phyloP scores from a whole-genome alignment of 2,329 filamentous ascomycete species.

The Lasiodiplodia sp. region DNA sequence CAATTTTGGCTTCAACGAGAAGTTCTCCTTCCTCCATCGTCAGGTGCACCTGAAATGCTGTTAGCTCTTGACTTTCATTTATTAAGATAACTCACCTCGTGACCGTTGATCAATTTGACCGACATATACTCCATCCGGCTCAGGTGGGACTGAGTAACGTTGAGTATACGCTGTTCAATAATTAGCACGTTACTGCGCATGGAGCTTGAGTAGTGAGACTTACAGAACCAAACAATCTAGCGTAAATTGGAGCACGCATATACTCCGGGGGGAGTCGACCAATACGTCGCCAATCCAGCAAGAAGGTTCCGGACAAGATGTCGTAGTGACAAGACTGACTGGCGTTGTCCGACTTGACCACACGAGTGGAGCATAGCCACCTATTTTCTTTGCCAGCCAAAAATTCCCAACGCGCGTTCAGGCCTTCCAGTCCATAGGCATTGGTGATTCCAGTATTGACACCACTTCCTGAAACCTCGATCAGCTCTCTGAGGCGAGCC shows the following conservation, averaged over 20 bases:
- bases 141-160: background rate
- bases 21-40: slow-evolving; percentile 38
- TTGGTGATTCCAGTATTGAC: slow-evolving; percentile 33
- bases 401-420: background rate
- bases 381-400: background rate
- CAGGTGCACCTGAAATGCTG: slow-evolving; percentile 46
- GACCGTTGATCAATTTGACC: background rate
- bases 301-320: slow-evolving; percentile 59
- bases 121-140: background rate
- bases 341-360: too few species aligned
- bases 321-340: slow-evolving; percentile 52
- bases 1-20: slow-evolving; percentile 35
- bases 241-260: slow-evolving; percentile 50
- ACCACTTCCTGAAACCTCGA: background rate
- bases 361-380: background rate
- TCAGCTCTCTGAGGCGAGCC: background rate
- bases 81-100: slow-evolving; percentile 1
- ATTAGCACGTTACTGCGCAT: background rate
- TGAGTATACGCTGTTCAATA: slow-evolving; percentile 11
- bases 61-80: slow-evolving; percentile 9
- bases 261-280: slow-evolving; percentile 57
- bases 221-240: slow-evolving; percentile 52
- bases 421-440: background rate
- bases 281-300: slow-evolving; percentile 61
- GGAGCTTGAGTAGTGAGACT: background rate